phyloP scores from a whole-genome alignment of 148 eudicot genomes.

The Arbutus unedo region DNA sequence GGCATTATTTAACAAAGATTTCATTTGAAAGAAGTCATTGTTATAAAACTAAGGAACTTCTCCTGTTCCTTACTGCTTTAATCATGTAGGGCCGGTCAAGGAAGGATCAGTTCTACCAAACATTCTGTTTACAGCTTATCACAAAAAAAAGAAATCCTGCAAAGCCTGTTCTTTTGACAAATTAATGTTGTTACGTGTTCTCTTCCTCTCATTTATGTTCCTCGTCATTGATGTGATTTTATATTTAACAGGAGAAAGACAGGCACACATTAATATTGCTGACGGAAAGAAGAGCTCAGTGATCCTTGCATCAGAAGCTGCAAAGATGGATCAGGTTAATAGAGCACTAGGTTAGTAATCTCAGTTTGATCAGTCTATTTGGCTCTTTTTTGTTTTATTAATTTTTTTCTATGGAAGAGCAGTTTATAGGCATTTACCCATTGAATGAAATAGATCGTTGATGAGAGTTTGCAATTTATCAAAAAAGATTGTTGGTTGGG shows the following conservation, averaged over 20 bases:
- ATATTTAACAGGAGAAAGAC: slow-evolving; percentile 60
- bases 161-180: background rate
- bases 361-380: background rate
- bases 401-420: background rate
- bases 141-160: too few relatives aligned
- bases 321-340: slow-evolving; percentile 65
- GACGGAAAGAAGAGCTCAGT: slow-evolving; percentile 48
- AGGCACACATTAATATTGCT: slow-evolving; percentile 58
- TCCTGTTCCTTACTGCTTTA: background rate
- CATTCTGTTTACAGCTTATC: background rate
- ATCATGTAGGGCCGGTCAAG: background rate
- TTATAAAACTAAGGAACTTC: background rate
- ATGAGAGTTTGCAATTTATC: background rate
- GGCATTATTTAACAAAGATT: background rate
- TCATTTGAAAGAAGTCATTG: background rate
- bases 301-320: slow-evolving; percentile 85
- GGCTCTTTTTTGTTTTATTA: background rate
- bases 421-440: background rate
- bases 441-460: background rate
- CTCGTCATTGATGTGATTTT: slow-evolving; percentile 10
- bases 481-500: too few relatives aligned
- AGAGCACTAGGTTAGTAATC: slow-evolving; percentile 65
- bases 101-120: background rate
- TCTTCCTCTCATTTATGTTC: background rate
- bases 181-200: background rate